phyloP scores from a whole-genome alignment of 1,139 yeast genomes.

The Wickerhamiella infanticola region DNA sequence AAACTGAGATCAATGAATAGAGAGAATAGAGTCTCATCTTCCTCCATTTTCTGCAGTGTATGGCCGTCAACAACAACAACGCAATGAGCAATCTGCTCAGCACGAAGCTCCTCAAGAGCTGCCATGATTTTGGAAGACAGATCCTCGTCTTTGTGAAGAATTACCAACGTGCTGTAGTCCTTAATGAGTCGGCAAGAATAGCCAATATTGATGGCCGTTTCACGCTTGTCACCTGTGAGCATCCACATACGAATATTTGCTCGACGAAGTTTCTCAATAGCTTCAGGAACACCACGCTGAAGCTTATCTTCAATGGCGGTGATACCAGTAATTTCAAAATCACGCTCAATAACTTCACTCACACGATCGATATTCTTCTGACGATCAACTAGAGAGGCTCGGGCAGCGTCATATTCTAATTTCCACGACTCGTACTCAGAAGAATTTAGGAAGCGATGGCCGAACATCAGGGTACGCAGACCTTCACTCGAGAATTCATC shows the following conservation, averaged over 20 bases:
- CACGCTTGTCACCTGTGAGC: slow-evolving; percentile 96
- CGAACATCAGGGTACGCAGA: slow-evolving; percentile 71
- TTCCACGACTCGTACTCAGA: slow-evolving; percentile 55
- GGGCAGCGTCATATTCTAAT: slow-evolving; percentile 52
- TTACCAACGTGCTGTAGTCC: slow-evolving; percentile 81
- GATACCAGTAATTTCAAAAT: slow-evolving; percentile 65
- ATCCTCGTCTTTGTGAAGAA: slow-evolving; percentile 43
- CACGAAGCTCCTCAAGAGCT: slow-evolving; percentile 42
- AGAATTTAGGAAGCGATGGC: slow-evolving; percentile 53
- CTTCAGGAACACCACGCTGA: slow-evolving; percentile 89
- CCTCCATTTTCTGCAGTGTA: slow-evolving; percentile 57
- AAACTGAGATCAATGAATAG: slow-evolving; percentile 73
- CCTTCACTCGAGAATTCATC: slow-evolving; percentile 95
- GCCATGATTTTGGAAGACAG: slow-evolving; percentile 39
- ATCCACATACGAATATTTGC: slow-evolving; percentile 96
- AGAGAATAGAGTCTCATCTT: slow-evolving; percentile 53
- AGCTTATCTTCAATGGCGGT: slow-evolving; percentile 96
- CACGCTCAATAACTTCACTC: slow-evolving; percentile 57
- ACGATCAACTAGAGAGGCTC: slow-evolving; percentile 58
- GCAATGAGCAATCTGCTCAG: slow-evolving; percentile 75
- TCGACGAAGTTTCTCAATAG: slow-evolving; percentile 78
- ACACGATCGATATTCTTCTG: slow-evolving; percentile 48
- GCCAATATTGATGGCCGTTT: slow-evolving; percentile 94
- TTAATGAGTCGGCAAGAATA: slow-evolving; percentile 85
- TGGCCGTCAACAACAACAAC: slow-evolving; percentile 90